Conservation (phyloP, 805 yeast genomes). For the Saccharomyces eubayanus region DNA sequence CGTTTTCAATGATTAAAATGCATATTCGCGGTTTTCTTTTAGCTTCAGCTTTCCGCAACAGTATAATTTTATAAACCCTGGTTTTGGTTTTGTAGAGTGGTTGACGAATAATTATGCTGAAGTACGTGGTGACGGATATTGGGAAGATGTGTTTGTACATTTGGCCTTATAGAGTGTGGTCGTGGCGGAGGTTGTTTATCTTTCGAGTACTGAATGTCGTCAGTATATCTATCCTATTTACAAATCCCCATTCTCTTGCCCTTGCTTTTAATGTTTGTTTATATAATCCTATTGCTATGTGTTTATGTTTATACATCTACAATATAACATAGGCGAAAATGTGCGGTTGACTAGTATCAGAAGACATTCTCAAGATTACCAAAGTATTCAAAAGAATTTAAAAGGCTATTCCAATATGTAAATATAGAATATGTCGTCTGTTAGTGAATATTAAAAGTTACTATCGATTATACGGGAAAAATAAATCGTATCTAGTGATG, state of each 20-base stretch:
- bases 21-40: background rate
- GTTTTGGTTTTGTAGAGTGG: background rate
- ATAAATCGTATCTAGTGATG: too few species aligned
- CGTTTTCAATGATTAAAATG: background rate
- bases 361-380: too few species aligned
- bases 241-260: background rate
- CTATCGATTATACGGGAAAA: too few species aligned
- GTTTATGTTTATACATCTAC: background rate
- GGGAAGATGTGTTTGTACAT: background rate
- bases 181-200: background rate
- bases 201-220: background rate
- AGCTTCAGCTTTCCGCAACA: background rate
- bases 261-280: background rate
- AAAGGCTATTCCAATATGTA: too few species aligned
- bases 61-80: background rate
- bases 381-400: too few species aligned
- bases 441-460: too few species aligned
- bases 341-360: too few species aligned
- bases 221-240: background rate
- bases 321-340: background rate
- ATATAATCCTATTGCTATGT: background rate
- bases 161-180: background rate
- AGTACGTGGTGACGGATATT: background rate
- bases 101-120: background rate
- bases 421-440: too few species aligned